These are phyloP conservation scores for Kickxella alabastrina DNA, from an alignment of 192 early-diverging fungal genomes.

Conservation along the genomic window DNA sequence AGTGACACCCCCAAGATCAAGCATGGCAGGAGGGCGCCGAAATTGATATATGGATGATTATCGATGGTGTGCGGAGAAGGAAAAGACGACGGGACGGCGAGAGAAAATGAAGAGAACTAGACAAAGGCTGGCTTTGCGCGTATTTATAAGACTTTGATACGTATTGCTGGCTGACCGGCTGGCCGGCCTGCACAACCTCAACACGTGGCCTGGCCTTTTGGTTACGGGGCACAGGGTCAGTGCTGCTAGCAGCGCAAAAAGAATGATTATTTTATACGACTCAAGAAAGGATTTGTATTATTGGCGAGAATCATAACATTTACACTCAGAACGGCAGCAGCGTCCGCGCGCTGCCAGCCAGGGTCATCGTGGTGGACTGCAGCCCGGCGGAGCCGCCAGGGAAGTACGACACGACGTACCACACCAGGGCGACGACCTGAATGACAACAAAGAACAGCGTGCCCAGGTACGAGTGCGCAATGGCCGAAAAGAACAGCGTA, in stretches of 20 bases:
- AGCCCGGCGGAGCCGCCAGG: slow-evolving; percentile 66
- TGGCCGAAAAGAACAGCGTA: slow-evolving; percentile 77
- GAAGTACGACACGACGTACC: slow-evolving; percentile 81
- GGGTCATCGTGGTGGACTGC: slow-evolving; percentile 53
- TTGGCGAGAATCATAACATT: not conserved
- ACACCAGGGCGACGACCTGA: slow-evolving; percentile 76
- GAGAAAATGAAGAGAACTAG: not conserved
- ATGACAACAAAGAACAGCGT: slow-evolving; percentile 75
- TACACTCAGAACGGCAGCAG: slow-evolving; percentile 37
- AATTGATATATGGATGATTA: slow-evolving; percentile 1
- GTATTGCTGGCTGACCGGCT: too few species aligned
- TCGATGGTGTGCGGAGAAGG: not conserved
- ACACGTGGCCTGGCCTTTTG: too few species aligned
- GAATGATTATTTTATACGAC: too few species aligned
- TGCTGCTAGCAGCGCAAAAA: too few species aligned
- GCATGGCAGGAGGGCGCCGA: not conserved
- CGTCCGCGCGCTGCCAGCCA: slow-evolving; percentile 36
- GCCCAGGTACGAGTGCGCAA: slow-evolving; percentile 69
- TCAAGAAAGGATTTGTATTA: too few species aligned
- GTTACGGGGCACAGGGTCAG: too few species aligned
- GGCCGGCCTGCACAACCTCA: too few species aligned
- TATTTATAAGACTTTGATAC: too few species aligned
- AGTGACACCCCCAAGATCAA: not conserved
- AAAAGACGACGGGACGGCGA: not conserved
- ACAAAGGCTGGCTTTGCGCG: too few species aligned